Evolutionary conservation across 2,329 filamentous ascomycete species (phyloP), one percentile per base, ranked within the genome.

Genomic region (Talaromyces sp.): DNA sequence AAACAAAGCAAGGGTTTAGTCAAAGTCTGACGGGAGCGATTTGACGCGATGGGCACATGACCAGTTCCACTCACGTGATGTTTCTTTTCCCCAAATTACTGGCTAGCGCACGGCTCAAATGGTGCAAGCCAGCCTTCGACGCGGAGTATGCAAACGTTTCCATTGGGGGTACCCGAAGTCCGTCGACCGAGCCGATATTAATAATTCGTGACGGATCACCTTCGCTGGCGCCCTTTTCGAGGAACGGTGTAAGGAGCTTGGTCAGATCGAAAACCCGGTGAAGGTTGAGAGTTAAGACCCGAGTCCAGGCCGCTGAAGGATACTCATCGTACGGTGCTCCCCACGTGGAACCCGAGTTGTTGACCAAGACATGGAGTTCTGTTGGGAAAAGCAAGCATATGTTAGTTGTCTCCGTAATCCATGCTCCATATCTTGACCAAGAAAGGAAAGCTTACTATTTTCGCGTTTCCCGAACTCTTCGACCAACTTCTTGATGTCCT

Each of bases 291-390:
- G 81, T 82, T 68, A 85, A 82, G 24, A 87, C 76, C 68, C 85
- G 83, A 68, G 85, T 84, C 83, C 84, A 87, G 47, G 82, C 85
- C 56, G 80, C 77, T 67, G 85, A 84, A 0, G 84, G 84, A 69
- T 85, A 87, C 72, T 86, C 79, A 66, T 85, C 82, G 71, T 86
- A 86, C 33, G 84, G 81, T 31, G 81, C 84, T 10, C 84, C 84
- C 80, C 83, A 85, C 61, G 82, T 83, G 9, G 80, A 83, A 16
- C 83, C 83, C 9, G 82, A 82, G 69, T 84, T 84, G 70, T 85
- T 84, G 61, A 85, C 76, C 22, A 84, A 73, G 27, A 84, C 80
- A 63, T 79, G 74, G 41, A 80, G 68, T 73, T 83, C 74, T 84
- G 63, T 13, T 74, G 37, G 35, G 16, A 59, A 37, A 50, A 56